Conservation (phyloP, 2,329 filamentous ascomycete species). For the Cercospora beticola region DNA sequence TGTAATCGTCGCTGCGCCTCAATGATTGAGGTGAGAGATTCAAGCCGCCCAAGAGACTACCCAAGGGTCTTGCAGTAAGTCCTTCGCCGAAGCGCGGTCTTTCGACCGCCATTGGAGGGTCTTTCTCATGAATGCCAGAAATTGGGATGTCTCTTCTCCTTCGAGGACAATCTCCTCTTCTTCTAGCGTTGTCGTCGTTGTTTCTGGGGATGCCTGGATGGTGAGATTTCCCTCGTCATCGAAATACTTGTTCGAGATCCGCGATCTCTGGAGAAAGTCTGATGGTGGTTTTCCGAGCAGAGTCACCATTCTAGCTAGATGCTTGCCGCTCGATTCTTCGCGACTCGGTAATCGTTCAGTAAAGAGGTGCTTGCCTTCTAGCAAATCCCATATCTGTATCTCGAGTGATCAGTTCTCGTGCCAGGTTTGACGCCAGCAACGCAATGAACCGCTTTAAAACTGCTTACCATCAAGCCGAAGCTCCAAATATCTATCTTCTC, state of each 20-base stretch:
- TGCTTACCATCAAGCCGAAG: conserved; percentile 23
- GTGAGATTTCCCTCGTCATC: not conserved
- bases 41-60: conserved; percentile 17
- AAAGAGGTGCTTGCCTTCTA: conserved; percentile 1
- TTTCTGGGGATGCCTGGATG: not conserved
- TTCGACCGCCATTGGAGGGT: conserved; percentile 45
- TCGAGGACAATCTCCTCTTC: not conserved
- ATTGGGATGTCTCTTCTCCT: conserved; percentile 35
- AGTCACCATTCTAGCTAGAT: conserved; percentile 6
- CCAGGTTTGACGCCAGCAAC: too few species aligned
- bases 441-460: too few species aligned
- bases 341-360: not conserved
- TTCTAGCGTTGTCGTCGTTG: not conserved
- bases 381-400: not conserved
- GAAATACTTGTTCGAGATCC: not conserved
- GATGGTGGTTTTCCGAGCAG: not conserved
- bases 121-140: conserved; percentile 38
- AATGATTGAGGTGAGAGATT: not conserved
- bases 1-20: not conserved
- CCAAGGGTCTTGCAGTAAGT: conserved; percentile 43
- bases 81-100: conserved; percentile 39
- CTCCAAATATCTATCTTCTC: conserved; percentile 35
- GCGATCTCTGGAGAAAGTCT: not conserved
- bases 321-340: conserved; percentile 3
- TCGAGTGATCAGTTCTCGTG: not conserved